These are phyloP conservation scores for Sporisorium reilianum DNA, from an alignment of 1,284 basidiomycete species.

Conservation along the genomic window DNA sequence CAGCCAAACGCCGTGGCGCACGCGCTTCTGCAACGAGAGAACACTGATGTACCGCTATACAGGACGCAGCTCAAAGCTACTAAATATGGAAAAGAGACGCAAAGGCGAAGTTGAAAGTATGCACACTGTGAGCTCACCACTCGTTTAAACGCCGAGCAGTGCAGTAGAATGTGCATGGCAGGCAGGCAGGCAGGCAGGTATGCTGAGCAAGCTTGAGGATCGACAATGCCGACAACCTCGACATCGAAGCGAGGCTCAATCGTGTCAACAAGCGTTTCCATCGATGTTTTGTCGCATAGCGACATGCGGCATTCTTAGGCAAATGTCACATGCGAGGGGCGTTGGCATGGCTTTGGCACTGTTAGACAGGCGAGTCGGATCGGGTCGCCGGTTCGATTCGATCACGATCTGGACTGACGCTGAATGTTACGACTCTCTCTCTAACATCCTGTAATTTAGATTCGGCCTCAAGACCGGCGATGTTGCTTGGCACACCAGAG, in stretches of 20 bases:
- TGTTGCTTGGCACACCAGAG: too few relatives aligned
- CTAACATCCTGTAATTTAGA: background rate
- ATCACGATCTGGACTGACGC: too few relatives aligned
- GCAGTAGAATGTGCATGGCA: constrained; percentile 2
- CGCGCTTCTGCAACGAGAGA: background rate
- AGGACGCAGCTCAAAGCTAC: constrained; percentile 18
- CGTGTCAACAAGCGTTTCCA: constrained; percentile 1
- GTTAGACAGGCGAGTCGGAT: constrained; percentile 7
- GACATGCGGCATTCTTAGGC: constrained; percentile 23
- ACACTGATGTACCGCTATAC: constrained; percentile 13
- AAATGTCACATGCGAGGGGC: constrained; percentile 32
- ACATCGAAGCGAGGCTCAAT: background rate
- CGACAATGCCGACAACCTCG: background rate
- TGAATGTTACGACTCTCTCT: background rate
- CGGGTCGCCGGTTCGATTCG: background rate
- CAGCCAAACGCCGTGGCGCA: constrained; percentile 2
- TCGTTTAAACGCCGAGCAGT: background rate
- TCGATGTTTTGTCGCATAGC: background rate
- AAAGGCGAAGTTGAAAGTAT: constrained; percentile 3
- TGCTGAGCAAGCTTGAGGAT: constrained; percentile 1
- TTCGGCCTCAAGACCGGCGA: background rate
- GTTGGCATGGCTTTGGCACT: constrained; percentile 7
- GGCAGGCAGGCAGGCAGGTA: background rate
- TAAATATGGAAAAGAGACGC: constrained; percentile 14
- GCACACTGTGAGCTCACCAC: background rate